phyloP scores from a whole-genome alignment of 495 filamentous ascomycete genomes.

The Massariosphaeria phaeospora region DNA sequence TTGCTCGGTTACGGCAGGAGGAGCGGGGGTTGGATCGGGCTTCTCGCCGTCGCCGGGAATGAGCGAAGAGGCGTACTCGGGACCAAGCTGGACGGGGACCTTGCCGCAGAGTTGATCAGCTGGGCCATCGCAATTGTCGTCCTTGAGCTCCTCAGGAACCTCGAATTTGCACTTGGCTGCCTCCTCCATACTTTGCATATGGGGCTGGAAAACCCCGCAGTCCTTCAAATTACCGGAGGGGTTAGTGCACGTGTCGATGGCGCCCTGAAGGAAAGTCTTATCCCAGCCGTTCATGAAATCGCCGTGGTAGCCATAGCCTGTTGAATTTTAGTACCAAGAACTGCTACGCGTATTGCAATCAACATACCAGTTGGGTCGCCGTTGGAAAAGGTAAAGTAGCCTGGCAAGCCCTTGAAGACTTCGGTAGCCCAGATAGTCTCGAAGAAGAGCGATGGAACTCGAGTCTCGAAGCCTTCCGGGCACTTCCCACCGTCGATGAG shows the following conservation, averaged over 20 bases:
- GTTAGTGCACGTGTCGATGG: conserved; percentile 50
- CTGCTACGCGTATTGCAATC: not conserved
- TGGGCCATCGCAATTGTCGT: conserved; percentile 40
- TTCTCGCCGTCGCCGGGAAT: conserved; percentile 10
- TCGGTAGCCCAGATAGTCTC: conserved; percentile 84
- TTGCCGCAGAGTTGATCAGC: conserved; percentile 49
- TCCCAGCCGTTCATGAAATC: conserved; percentile 88
- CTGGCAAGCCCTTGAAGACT: conserved; percentile 59
- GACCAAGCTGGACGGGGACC: conserved; percentile 50
- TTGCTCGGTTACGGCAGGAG: not conserved
- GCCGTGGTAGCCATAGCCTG: conserved; percentile 74
- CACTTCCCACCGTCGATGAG: conserved; percentile 72
- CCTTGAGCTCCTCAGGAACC: conserved; percentile 43
- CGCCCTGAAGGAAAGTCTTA: conserved; percentile 52
- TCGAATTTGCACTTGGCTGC: conserved; percentile 45
- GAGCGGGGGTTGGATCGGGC: not conserved
- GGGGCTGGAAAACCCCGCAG: conserved; percentile 58
- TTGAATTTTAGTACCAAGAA: conserved; percentile 14
- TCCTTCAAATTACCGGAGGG: conserved; percentile 50
- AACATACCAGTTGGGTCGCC: conserved; percentile 66
- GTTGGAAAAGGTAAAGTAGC: conserved; percentile 74
- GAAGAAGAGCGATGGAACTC: conserved; percentile 71
- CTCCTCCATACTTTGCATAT: conserved; percentile 46
- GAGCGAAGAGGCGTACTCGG: conserved; percentile 44
- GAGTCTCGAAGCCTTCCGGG: conserved; percentile 63